Percentiles rank a stretch among this genome's conserved stretches.
Conservation (phyloP, 148 eudicot genomes). For the Cornus suecica region DNA sequence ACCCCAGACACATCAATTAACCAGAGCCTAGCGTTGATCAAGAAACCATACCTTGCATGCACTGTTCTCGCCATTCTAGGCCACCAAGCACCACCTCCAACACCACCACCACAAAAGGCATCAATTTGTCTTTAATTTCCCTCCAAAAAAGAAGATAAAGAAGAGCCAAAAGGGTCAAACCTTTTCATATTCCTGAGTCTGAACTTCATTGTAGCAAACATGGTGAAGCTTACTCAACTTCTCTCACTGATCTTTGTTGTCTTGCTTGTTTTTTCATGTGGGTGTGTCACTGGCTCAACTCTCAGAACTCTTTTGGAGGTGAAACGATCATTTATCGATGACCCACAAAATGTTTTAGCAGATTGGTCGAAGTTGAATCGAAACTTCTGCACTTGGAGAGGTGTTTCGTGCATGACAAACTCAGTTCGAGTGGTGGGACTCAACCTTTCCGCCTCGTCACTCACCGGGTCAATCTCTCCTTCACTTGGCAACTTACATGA, state of each 20-base stretch:
- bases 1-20: conserved; percentile 10
- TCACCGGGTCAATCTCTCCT: conserved; percentile 65
- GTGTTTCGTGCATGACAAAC: conserved; percentile 44
- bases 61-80: conserved; percentile 19
- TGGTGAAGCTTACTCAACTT: background rate
- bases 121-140: conserved; percentile 3
- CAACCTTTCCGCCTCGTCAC: conserved; percentile 60
- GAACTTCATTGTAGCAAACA: background rate
- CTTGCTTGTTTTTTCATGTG: conserved; percentile 9
- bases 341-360: conserved; percentile 54
- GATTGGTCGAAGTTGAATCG: conserved; percentile 55
- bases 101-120: background rate
- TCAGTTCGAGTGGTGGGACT: conserved; percentile 40
- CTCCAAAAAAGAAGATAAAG: background rate
- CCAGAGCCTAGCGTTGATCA: background rate
- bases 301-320: conserved; percentile 48
- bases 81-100: background rate
- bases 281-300: conserved; percentile 14
- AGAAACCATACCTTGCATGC: conserved; percentile 12
- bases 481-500: conserved; percentile 47
- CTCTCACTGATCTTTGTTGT: background rate
- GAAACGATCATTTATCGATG: conserved; percentile 48
- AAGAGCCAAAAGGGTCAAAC: background rate
- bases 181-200: background rate
- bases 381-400: conserved; percentile 70